phyloP scores from a whole-genome alignment of 1,284 basidiomycete genomes.

The Austroboletus niveus region DNA sequence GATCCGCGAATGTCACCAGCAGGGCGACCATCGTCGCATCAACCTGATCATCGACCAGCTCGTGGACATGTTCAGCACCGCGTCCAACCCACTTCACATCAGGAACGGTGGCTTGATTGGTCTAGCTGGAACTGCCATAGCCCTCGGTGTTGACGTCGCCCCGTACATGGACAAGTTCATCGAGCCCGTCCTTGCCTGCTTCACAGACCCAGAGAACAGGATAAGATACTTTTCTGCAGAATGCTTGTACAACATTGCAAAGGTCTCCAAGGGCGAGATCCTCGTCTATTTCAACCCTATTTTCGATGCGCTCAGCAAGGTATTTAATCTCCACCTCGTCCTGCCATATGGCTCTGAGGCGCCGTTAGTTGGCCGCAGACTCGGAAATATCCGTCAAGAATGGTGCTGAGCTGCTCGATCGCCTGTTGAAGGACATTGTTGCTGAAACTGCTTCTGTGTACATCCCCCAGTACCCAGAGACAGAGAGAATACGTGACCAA shows the following conservation, averaged over 20 bases:
- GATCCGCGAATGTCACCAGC: constrained; percentile 83
- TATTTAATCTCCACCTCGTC: constrained; percentile 36
- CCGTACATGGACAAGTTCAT: constrained; percentile 95
- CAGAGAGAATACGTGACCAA: constrained; percentile 58
- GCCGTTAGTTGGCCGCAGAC: constrained; percentile 85
- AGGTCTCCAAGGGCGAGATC: constrained; percentile 97
- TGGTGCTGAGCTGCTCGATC: constrained; percentile 96
- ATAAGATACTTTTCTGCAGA: constrained; percentile 98
- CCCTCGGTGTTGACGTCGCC: constrained; percentile 89
- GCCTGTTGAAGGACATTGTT: constrained; percentile 96
- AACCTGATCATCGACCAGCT: constrained; percentile 91
- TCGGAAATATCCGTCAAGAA: constrained; percentile 98
- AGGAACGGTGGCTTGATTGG: constrained; percentile 97
- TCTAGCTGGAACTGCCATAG: constrained; percentile 94
- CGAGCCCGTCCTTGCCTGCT: constrained; percentile 88
- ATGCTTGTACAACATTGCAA: constrained; percentile 97
- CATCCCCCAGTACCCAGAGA: constrained; percentile 86
- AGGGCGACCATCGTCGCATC: constrained; percentile 81
- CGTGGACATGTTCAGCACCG: constrained; percentile 86
- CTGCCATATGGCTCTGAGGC: constrained; percentile 12
- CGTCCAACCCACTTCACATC: constrained; percentile 80
- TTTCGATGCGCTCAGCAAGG: constrained; percentile 96
- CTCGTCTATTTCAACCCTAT: constrained; percentile 98
- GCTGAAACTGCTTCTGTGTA: constrained; percentile 96
- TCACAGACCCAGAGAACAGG: constrained; percentile 92